Conservation (phyloP, 371 early-diverging fungal species). For the Rhizopus delemar region DNA sequence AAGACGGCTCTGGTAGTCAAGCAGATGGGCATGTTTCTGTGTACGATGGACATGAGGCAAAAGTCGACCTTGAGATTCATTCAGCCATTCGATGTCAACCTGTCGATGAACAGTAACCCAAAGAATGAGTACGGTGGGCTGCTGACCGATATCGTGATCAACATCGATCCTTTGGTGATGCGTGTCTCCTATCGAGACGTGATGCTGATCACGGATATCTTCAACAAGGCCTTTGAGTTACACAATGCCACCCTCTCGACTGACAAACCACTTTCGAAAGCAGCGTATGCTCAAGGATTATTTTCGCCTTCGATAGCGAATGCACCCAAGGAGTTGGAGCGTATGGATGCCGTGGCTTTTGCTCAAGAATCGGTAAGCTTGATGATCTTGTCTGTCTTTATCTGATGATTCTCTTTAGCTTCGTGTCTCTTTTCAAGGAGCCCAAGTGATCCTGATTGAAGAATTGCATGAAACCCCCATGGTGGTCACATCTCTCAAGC, state of each 20-base stretch:
- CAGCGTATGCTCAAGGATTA: constrained; percentile 8
- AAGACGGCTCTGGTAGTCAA: constrained; percentile 74
- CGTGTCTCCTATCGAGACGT: constrained; percentile 85
- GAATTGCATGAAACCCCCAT: constrained; percentile 91
- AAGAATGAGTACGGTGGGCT: constrained; percentile 18
- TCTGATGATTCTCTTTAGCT: constrained; percentile 24
- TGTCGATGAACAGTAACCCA: constrained; percentile 69
- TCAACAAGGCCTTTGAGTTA: constrained; percentile 75
- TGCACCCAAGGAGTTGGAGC: constrained; percentile 7
- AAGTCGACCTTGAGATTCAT: constrained; percentile 84
- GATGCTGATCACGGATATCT: constrained; percentile 78
- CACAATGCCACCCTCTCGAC: constrained; percentile 25
- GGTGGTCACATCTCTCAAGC: constrained; percentile 80
- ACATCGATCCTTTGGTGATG: constrained; percentile 71
- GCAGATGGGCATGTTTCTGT: constrained; percentile 88
- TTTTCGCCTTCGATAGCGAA: constrained; percentile 1
- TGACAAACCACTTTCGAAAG: background rate
- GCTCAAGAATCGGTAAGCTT: constrained; percentile 28
- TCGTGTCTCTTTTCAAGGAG: constrained; percentile 67
- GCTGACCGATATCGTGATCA: constrained; percentile 43
- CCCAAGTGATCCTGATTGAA: constrained; percentile 88
- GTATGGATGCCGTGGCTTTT: constrained; percentile 14
- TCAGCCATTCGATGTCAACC: constrained; percentile 82
- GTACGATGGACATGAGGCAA: constrained; percentile 82
- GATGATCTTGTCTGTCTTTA: background rate